These are phyloP conservation scores for Colletotrichum sp. DNA, from an alignment of 2,329 filamentous ascomycete genomes.

Conservation along the genomic window DNA sequence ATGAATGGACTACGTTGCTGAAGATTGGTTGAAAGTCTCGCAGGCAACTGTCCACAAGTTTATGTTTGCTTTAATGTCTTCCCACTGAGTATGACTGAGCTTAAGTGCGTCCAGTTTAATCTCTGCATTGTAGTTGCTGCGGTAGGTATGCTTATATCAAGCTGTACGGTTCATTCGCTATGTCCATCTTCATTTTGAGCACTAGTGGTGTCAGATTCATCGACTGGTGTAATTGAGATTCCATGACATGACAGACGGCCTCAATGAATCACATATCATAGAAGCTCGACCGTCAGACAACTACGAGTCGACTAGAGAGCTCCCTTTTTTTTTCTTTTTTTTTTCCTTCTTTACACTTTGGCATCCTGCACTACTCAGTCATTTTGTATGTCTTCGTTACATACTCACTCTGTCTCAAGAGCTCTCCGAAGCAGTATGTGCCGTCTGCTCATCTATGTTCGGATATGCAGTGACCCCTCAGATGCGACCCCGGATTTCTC, in stretches of 20 bases:
- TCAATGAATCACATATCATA: too few species aligned
- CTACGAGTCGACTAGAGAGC: too few species aligned
- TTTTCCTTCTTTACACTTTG: too few species aligned
- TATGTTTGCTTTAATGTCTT: background rate
- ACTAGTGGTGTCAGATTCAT: background rate
- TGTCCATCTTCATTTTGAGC: accelerated
- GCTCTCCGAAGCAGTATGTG: background rate
- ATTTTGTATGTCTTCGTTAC: too few species aligned
- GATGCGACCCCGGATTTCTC: background rate
- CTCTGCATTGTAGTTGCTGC: background rate
- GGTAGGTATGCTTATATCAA: background rate
- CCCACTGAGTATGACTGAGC: background rate
- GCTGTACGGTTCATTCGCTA: background rate
- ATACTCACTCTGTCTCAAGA: too few species aligned
- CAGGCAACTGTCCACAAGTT: background rate
- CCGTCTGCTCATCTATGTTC: background rate
- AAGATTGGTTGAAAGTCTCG: background rate
- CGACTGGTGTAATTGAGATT: background rate
- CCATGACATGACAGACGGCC: background rate
- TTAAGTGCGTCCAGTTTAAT: accelerated
- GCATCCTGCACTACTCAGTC: background rate
- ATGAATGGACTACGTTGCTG: background rate
- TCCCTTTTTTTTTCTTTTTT: accelerated
- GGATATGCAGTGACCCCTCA: background rate
- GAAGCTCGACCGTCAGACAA: too few species aligned